Evolutionary conservation across 1,139 yeast genomes (phyloP).

Genomic region (Nakaseomyces delphensis): DNA sequence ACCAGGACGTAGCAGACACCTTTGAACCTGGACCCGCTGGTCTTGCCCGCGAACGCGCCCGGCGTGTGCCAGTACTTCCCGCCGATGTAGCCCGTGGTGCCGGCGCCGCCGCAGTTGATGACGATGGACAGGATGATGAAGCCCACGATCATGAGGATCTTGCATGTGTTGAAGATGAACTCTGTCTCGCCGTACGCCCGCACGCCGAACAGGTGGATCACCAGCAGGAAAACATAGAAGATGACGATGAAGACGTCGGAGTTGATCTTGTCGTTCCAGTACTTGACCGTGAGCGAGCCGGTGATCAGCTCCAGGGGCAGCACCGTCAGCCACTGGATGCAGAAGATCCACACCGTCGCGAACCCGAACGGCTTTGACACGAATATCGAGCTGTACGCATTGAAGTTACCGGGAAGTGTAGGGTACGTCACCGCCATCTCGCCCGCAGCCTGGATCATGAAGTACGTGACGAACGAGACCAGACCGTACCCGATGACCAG

Average conservation of each 20-base stretch:
- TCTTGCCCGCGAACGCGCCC: constrained; percentile 38
- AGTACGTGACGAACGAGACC: constrained; percentile 57
- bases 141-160: constrained; percentile 51
- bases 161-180: constrained; percentile 46
- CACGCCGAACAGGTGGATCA: constrained; percentile 53
- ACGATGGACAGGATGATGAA: constrained; percentile 53
- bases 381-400: constrained; percentile 54
- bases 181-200: constrained; percentile 68
- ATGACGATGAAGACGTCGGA: constrained; percentile 58
- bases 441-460: constrained; percentile 69
- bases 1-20: constrained; percentile 76
- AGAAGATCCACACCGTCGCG: constrained; percentile 72
- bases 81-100: constrained; percentile 51
- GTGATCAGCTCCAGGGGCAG: constrained; percentile 72
- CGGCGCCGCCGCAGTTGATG: constrained; percentile 56
- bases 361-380: constrained; percentile 73
- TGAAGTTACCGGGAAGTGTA: constrained; percentile 71
- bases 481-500: constrained; percentile 57
- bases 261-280: constrained; percentile 50
- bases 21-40: constrained; percentile 38
- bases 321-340: constrained; percentile 69
- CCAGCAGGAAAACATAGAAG: constrained; percentile 47
- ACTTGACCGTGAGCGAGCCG: constrained; percentile 57
- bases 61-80: constrained; percentile 50
- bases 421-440: constrained; percentile 66